Evolutionary conservation across 305 asterid species (phyloP).

Genomic region (Fraxinus nigra): DNA sequence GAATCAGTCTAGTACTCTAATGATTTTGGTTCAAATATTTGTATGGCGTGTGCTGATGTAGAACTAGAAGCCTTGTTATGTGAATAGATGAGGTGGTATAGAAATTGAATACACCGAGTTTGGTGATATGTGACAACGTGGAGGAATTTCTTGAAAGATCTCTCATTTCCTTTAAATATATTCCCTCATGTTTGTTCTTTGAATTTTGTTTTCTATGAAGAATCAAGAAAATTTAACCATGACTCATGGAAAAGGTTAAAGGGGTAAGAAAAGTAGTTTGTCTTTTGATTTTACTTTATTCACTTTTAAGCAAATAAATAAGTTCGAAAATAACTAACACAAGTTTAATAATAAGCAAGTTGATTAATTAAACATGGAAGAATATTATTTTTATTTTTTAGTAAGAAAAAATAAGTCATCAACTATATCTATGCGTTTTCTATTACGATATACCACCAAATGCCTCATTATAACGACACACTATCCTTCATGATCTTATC

Average conservation of each 20-base stretch:
- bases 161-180: neutral
- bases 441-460: neutral
- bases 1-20: conserved; percentile 29
- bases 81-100: conserved; percentile 52
- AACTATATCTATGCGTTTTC: neutral
- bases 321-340: neutral
- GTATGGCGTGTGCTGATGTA: conserved; percentile 44
- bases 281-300: neutral
- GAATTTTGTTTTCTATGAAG: neutral
- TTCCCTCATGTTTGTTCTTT: neutral
- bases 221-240: neutral
- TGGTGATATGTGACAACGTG: neutral
- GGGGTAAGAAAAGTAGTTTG: neutral
- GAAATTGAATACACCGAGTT: conserved; percentile 30
- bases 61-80: conserved; percentile 37
- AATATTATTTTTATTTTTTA: no score
- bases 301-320: neutral
- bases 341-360: neutral
- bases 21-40: conserved; percentile 36
- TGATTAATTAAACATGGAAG: no score
- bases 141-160: neutral
- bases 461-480: neutral
- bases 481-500: neutral
- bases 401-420: neutral
- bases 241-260: neutral